These are phyloP conservation scores for Sclerotinia spermophila DNA, from an alignment of 2,329 filamentous ascomycete species.

Conservation along the genomic window DNA sequence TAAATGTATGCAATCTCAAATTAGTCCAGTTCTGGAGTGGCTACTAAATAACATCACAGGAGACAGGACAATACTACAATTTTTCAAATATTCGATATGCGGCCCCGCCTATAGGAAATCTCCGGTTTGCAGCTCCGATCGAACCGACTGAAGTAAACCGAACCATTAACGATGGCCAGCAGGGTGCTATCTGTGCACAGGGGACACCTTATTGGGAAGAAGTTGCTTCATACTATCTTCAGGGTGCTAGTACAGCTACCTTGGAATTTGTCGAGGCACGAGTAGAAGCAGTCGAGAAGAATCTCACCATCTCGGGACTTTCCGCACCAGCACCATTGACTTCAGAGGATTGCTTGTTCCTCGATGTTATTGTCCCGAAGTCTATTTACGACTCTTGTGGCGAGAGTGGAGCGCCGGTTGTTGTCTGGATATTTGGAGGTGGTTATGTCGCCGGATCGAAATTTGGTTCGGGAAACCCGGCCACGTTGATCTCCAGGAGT, in stretches of 20 bases:
- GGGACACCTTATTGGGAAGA: slow-evolving; percentile 23
- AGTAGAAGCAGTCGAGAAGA: slow-evolving; percentile 3
- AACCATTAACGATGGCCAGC: slow-evolving; percentile 33
- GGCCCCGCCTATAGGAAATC: slow-evolving; percentile 42
- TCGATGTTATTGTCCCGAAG: slow-evolving; percentile 46
- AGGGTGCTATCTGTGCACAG: slow-evolving; percentile 27
- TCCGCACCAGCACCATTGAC: slow-evolving; percentile 1
- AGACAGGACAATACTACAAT: slow-evolving; percentile 38
- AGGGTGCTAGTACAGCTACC: slow-evolving; percentile 5
- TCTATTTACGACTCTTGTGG: slow-evolving; percentile 33
- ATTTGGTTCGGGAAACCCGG: slow-evolving; percentile 38
- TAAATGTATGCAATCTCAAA: slow-evolving; percentile 30
- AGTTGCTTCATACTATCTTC: slow-evolving; percentile 1
- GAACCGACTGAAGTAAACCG: slow-evolving; percentile 35
- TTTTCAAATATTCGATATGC: slow-evolving; percentile 47
- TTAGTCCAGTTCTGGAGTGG: not conserved
- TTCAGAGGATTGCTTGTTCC: slow-evolving; percentile 46
- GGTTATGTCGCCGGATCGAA: slow-evolving; percentile 44
- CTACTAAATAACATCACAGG: slow-evolving; percentile 22
- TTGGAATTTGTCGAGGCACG: slow-evolving; percentile 6
- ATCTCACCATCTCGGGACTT: slow-evolving; percentile 16
- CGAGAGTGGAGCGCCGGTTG: slow-evolving; percentile 18
- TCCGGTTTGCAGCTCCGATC: slow-evolving; percentile 44
- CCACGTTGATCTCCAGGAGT: slow-evolving; percentile 39
- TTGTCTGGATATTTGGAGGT: slow-evolving; percentile 38